These are phyloP conservation scores for Solanum clarkiae DNA, from an alignment of 257 asterid genomes.

Conservation along the genomic window DNA sequence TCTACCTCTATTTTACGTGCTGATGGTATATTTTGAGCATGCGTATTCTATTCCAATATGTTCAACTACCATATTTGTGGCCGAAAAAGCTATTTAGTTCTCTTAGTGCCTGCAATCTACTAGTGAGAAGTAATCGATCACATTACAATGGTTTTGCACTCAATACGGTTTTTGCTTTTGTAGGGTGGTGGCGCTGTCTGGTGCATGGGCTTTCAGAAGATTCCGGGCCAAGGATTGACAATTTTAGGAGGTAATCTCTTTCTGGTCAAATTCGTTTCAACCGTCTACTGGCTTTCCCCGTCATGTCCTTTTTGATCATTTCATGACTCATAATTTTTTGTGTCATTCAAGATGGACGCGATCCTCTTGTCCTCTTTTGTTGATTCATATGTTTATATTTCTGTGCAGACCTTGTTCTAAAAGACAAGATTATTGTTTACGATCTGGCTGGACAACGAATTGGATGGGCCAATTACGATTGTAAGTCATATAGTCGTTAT, in stretches of 20 bases:
- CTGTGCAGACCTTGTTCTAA: slow-evolving; percentile 70
- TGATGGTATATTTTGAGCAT: not conserved
- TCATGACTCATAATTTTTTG: not conserved
- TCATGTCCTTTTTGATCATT: not conserved
- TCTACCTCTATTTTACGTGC: not conserved
- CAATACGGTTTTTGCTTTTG: not conserved
- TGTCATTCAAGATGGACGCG: not conserved
- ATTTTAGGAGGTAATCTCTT: slow-evolving; percentile 71
- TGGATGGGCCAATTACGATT: slow-evolving; percentile 89
- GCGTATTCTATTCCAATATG: not conserved
- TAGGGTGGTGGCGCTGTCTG: slow-evolving; percentile 90
- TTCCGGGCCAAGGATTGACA: slow-evolving; percentile 67
- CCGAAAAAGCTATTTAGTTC: not conserved
- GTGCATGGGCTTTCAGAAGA: slow-evolving; percentile 92
- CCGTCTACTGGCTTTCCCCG: not conserved
- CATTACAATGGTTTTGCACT: not conserved
- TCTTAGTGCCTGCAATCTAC: not conserved
- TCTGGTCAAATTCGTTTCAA: not conserved
- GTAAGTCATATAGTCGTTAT: slow-evolving; percentile 39
- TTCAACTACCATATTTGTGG: not conserved
- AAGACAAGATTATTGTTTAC: slow-evolving; percentile 81
- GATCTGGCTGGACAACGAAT: slow-evolving; percentile 71
- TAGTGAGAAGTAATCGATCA: not conserved
- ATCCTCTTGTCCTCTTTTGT: not conserved
- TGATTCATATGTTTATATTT: not conserved